Percentiles rank a stretch among this genome's conserved stretches.
phyloP scores from a whole-genome alignment of 805 yeast species.

The Ascoidea rubescens region DNA sequence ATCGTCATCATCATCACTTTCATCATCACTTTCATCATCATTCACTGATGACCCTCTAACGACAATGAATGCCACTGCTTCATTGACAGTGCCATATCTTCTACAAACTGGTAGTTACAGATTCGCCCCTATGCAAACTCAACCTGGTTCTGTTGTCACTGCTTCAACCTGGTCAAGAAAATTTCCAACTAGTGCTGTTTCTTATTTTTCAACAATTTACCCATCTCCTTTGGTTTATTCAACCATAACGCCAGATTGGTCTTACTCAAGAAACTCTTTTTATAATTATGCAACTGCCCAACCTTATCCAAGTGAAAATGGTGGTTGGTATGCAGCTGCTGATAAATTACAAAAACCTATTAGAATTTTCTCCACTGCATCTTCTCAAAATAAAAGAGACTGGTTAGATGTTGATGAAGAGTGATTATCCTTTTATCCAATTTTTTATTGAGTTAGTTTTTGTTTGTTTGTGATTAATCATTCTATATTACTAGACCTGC shows the following conservation, averaged over 20 bases:
- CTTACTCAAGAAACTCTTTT: conserved; percentile 46
- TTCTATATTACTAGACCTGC: background rate
- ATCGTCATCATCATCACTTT: conserved; percentile 26
- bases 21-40: conserved; percentile 18
- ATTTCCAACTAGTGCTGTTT: conserved; percentile 54
- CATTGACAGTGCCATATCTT: conserved; percentile 61
- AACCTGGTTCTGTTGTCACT: conserved; percentile 64
- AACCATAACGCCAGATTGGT: conserved; percentile 65
- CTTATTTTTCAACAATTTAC: conserved; percentile 29
- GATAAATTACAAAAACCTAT: conserved; percentile 23
- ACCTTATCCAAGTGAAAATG: conserved; percentile 44
- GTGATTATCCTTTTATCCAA: background rate
- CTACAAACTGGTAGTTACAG: conserved; percentile 65
- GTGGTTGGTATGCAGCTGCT: conserved; percentile 53
- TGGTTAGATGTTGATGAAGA: background rate
- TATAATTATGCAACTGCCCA: conserved; percentile 65
- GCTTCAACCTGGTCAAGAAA: conserved; percentile 50
- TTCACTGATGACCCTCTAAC: conserved; percentile 27
- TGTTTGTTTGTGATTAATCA: background rate
- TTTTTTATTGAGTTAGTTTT: background rate
- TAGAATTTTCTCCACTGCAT: background rate
- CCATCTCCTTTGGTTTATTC: conserved; percentile 1
- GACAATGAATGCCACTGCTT: conserved; percentile 27
- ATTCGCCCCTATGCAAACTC: conserved; percentile 88
- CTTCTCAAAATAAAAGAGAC: background rate